These are phyloP conservation scores for Fraxinus ornus DNA, from an alignment of 305 asterid genomes.

Conservation along the genomic window DNA sequence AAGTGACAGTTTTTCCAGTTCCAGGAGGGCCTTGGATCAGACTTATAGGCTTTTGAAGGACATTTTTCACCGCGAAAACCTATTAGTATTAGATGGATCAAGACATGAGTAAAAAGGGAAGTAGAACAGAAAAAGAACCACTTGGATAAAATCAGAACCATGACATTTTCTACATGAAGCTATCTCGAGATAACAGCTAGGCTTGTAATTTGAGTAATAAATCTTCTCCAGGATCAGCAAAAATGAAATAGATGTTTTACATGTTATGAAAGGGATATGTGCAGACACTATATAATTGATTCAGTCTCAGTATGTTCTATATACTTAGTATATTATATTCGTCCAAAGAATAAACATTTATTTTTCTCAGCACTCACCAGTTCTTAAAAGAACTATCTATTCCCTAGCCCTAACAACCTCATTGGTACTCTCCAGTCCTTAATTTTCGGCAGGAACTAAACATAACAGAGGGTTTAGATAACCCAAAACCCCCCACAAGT, in stretches of 20 bases:
- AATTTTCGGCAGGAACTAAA: conserved; percentile 7
- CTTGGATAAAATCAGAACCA: conserved; percentile 1
- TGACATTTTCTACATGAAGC: neutral
- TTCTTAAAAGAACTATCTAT: neutral
- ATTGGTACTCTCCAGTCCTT: conserved; percentile 13
- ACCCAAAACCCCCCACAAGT: neutral
- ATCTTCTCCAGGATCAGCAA: neutral
- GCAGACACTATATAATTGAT: neutral
- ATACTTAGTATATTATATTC: neutral
- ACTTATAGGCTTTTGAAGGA: conserved; percentile 96
- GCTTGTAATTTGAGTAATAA: conserved; percentile 3
- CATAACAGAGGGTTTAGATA: conserved; percentile 1
- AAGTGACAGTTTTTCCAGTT: conserved; percentile 98
- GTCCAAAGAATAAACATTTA: neutral
- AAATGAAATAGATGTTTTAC: neutral
- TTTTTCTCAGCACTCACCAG: neutral
- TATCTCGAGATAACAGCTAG: neutral
- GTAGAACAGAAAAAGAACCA: neutral
- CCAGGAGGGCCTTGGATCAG: conserved; percentile 99
- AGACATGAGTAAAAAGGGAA: neutral
- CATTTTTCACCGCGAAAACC: conserved; percentile 99
- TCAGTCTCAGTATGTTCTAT: neutral
- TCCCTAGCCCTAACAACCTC: neutral
- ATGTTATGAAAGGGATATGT: neutral
- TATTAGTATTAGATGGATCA: conserved; percentile 26